phyloP scores from a whole-genome alignment of 495 filamentous ascomycete species.

The Usnea hakonensis region DNA sequence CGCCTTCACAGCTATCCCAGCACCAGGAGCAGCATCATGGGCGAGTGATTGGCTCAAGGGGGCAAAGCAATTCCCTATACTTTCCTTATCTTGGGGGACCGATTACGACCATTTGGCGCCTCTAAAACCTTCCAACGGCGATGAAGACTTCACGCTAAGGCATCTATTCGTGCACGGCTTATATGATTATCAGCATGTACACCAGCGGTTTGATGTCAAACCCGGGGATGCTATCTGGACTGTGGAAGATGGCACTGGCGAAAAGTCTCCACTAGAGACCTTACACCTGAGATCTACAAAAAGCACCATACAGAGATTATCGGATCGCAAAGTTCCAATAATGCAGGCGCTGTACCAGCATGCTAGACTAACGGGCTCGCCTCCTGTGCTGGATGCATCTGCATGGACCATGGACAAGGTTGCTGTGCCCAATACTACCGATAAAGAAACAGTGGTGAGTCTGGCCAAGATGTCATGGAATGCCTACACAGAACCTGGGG shows the following conservation, averaged over 20 bases:
- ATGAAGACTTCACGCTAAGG: conserved; percentile 56
- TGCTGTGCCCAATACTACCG: conserved; percentile 69
- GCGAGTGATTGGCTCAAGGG: conserved; percentile 18
- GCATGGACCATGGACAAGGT: conserved; percentile 83
- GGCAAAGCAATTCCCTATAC: conserved; percentile 29
- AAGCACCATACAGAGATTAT: conserved; percentile 67
- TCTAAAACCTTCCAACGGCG: conserved; percentile 26
- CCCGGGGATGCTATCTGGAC: conserved; percentile 55
- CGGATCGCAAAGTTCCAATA: conserved; percentile 63
- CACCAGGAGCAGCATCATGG: conserved; percentile 18
- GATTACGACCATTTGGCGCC: conserved; percentile 35
- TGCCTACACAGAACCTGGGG: conserved; percentile 67
- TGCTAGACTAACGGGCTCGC: conserved; percentile 54
- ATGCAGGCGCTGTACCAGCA: conserved; percentile 69
- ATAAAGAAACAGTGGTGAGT: conserved; percentile 75
- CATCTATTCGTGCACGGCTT: conserved; percentile 90
- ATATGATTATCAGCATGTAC: conserved; percentile 60
- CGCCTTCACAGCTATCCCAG: conserved; percentile 14
- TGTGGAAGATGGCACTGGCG: conserved; percentile 53
- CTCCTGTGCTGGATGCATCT: conserved; percentile 51
- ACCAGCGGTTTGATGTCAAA: conserved; percentile 65
- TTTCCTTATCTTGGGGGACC: conserved; percentile 25
- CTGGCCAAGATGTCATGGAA: conserved; percentile 82
- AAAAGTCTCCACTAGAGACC: conserved; percentile 32
- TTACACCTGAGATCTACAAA: conserved; percentile 49